Conservation (phyloP, 176 grass and related monocot species). For the Tuctoria greenei region DNA sequence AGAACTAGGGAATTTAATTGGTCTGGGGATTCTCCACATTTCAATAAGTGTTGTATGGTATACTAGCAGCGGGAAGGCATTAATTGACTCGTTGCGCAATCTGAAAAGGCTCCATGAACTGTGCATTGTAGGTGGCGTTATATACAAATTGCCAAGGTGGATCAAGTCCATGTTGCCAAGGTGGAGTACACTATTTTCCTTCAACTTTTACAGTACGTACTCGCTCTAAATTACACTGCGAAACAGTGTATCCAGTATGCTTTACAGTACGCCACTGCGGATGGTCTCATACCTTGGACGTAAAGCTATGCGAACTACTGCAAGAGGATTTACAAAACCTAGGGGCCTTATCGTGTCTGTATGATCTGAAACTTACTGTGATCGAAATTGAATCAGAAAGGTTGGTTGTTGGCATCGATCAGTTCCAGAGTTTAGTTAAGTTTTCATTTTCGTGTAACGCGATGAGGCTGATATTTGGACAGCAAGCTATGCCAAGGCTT, state of each 20-base stretch:
- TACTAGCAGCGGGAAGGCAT: not conserved
- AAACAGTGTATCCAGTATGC: too few relatives aligned
- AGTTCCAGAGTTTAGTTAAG: not conserved
- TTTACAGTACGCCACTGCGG: too few relatives aligned
- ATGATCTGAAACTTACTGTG: not conserved
- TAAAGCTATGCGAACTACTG: not conserved
- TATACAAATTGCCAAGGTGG: not conserved
- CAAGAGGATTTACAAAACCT: not conserved
- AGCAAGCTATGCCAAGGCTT: constrained; percentile 5
- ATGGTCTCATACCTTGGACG: not conserved
- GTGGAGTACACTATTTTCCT: too few relatives aligned
- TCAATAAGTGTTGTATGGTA: not conserved
- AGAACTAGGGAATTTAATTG: not conserved
- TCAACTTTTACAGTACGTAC: too few relatives aligned
- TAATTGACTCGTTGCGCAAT: not conserved
- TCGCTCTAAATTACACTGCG: too few relatives aligned
- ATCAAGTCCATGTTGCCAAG: not conserved
- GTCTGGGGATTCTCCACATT: not conserved
- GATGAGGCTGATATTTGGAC: constrained; percentile 2
- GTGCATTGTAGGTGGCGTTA: not conserved
- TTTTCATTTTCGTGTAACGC: not conserved
- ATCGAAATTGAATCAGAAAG: not conserved
- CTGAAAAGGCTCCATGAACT: not conserved
- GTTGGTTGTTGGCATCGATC: not conserved
- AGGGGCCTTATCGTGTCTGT: not conserved